Percentiles rank a stretch among this genome's conserved stretches.
phyloP scores from a whole-genome alignment of 495 filamentous ascomycete species.

The Hypoxylon rickii region DNA sequence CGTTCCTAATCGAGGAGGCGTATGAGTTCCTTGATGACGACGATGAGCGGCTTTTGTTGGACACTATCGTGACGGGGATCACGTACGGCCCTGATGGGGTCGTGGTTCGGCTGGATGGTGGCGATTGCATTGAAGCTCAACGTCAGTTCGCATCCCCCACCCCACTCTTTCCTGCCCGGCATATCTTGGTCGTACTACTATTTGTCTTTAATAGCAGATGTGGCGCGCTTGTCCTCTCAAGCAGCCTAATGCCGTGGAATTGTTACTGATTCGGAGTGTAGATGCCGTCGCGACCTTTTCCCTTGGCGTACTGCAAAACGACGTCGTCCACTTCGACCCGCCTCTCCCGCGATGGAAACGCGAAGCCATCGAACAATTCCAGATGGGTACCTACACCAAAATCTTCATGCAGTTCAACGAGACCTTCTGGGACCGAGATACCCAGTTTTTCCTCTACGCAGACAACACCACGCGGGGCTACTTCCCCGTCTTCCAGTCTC shows the following conservation, averaged over 20 bases:
- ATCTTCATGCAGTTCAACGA: constrained; percentile 76
- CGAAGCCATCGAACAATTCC: constrained; percentile 65
- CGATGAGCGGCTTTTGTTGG: constrained; percentile 63
- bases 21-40: constrained; percentile 60
- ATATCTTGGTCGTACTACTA: not conserved
- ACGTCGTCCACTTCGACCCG: constrained; percentile 64
- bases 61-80: constrained; percentile 63
- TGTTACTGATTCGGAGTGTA: constrained; percentile 8
- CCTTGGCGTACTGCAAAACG: constrained; percentile 70
- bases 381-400: constrained; percentile 80
- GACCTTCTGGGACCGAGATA: constrained; percentile 70
- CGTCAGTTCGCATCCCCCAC: constrained; percentile 56
- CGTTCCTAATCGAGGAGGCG: constrained; percentile 65
- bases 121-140: constrained; percentile 65
- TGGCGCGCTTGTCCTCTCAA: too few relatives aligned
- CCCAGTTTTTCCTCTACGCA: constrained; percentile 75
- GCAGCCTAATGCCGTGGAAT: too few relatives aligned
- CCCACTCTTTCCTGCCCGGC: constrained; percentile 46
- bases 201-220: not conserved
- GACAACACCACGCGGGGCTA: constrained; percentile 64
- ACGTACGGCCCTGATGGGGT: constrained; percentile 60
- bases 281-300: constrained; percentile 46
- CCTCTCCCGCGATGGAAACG: constrained; percentile 69
- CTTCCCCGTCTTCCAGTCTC: constrained; percentile 73
- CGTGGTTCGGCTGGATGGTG: constrained; percentile 58